phyloP scores from a whole-genome alignment of 495 filamentous ascomycete species.

The Terfezia claveryi region DNA sequence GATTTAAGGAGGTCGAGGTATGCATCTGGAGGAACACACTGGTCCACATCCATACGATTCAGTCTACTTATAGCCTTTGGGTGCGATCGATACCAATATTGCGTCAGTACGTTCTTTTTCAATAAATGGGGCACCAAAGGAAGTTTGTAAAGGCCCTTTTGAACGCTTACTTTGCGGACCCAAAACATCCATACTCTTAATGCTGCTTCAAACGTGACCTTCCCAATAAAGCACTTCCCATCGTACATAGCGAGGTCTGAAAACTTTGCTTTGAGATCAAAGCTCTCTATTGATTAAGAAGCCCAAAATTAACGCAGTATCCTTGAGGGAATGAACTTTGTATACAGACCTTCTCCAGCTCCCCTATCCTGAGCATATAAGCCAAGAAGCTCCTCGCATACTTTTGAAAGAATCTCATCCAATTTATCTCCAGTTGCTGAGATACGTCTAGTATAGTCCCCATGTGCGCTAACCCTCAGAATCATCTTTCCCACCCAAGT shows the following conservation, averaged over 20 bases:
- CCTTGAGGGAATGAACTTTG: too few species aligned
- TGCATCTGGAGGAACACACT: not conserved
- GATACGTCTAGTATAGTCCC: not conserved
- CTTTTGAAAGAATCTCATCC: not conserved
- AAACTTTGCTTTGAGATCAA: not conserved
- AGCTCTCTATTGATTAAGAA: not conserved
- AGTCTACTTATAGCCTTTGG: too few species aligned
- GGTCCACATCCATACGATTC: too few species aligned
- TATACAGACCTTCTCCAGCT: not conserved
- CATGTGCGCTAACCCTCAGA: not conserved
- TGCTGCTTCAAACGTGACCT: not conserved
- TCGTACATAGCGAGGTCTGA: not conserved
- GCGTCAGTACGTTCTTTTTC: too few species aligned
- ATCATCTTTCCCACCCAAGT: not conserved
- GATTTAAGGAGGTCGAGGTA: not conserved
- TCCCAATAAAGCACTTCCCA: not conserved
- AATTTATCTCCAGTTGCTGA: not conserved
- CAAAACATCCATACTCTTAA: not conserved
- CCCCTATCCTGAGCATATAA: not conserved
- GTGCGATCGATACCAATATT: too few species aligned
- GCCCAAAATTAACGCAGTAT: too few species aligned
- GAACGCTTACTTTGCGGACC: not conserved
- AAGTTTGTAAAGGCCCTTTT: too few species aligned
- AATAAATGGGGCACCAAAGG: too few species aligned
- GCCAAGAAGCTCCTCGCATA: not conserved